Evolutionary conservation across 140 eudicot species (phyloP).

Genomic region (Ambrosia hybrid): DNA sequence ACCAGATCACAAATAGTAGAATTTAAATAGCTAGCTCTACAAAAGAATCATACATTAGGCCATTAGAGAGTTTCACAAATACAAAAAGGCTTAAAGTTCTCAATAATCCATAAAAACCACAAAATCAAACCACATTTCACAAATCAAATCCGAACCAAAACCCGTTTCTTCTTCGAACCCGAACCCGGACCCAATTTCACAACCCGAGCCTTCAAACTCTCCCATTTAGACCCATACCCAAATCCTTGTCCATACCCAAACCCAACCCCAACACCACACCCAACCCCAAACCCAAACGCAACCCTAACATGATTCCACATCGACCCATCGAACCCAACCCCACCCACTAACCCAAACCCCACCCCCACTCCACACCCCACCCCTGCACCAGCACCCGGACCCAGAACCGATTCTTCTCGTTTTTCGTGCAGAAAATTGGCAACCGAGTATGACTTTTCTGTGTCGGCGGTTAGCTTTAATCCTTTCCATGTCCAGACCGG

Average conservation of each 20-base stretch:
- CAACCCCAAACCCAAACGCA: constrained; percentile 77
- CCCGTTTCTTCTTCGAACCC: constrained; percentile 45
- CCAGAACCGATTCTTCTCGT: constrained; percentile 47
- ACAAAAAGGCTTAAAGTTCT: too few species aligned
- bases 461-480: constrained; percentile 33
- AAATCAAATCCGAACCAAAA: constrained; percentile 40
- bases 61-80: too few species aligned
- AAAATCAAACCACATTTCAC: neutral
- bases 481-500: constrained; percentile 62
- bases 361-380: constrained; percentile 83
- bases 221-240: constrained; percentile 62
- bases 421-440: constrained; percentile 47
- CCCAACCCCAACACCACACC: constrained; percentile 82
- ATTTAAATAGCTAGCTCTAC: too few species aligned
- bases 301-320: constrained; percentile 58
- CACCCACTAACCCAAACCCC: constrained; percentile 76
- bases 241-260: constrained; percentile 75
- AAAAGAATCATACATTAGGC: too few species aligned
- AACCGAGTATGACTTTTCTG: constrained; percentile 36
- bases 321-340: constrained; percentile 58
- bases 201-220: constrained; percentile 41
- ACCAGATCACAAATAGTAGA: too few species aligned
- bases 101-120: neutral
- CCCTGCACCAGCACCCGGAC: constrained; percentile 86
- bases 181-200: constrained; percentile 37